Base-by-base conservation (phyloP, 495 filamentous ascomycete species). In the Podospora appendiculata region DNA sequence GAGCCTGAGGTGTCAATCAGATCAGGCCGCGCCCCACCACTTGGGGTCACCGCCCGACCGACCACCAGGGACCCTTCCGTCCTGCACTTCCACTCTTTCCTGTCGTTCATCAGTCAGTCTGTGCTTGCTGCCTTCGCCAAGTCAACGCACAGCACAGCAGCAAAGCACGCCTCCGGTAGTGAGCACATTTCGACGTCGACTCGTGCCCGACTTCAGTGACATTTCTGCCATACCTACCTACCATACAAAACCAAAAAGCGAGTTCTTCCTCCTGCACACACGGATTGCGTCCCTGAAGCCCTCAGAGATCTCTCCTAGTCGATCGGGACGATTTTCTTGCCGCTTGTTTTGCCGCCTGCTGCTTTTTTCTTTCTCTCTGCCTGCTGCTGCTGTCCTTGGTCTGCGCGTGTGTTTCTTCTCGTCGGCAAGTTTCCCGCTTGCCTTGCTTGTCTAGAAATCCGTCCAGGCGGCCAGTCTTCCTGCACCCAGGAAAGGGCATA, bases 151-250 rank as follows among this genome's bases (percentile, higher is more conserved):
- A 25, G 25, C 25, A 25, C 25, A 25, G 25, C 25, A 25, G 25
- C 25, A 25, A 2, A 25, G 25, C 25, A 25, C 25, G 25, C 25
- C 25, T 25, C 25, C 25, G 41, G 36, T 39, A 17, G 36, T 52
- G 39, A 40, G 41, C 53, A 40, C 34, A 47, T 44, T 46, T 54
- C 39, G 25, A 25, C 25, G 25, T 44, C 46, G 32, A 44, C 45
- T 32, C 25, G 53, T 42, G 54, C 54, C 48, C 38, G 43, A 38
- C 44, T 47, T 47, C 19, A 42, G 50, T 52, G 49, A 48, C 25
- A 39, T 48, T 18, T 25, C 25, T 25, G 25, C 25, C 25, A 25
- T 25, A 25, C 25, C 25, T 25, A 25, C 25, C 25, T 25, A 25
- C 25, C 25, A 25, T 5, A 25, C 25, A 25, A 25, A 25, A 25